Percentiles rank a stretch among this genome's conserved stretches.
Conservation (phyloP, 306 rosid species). For the Quercus gilva region DNA sequence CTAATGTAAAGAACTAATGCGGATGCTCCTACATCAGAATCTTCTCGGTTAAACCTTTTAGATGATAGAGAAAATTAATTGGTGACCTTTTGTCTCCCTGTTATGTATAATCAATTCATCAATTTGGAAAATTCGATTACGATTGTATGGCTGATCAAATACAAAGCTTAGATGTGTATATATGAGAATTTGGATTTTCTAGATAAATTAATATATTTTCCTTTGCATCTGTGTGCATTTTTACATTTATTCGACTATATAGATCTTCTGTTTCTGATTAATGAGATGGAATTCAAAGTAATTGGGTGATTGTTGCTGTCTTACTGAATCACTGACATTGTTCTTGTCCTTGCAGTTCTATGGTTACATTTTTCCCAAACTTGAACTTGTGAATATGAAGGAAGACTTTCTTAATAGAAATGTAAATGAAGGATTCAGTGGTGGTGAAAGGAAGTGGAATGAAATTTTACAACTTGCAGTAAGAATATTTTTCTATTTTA, state of each 20-base stretch:
- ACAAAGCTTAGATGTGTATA: not conserved
- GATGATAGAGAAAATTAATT: not conserved
- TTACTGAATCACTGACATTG: not conserved
- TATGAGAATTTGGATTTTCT: not conserved
- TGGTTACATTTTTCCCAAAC: conserved; percentile 71
- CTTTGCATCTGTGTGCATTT: not conserved
- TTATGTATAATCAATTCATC: not conserved
- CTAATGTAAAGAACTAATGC: too few relatives aligned
- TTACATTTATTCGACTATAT: not conserved
- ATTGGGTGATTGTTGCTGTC: not conserved
- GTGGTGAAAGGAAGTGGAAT: conserved; percentile 93
- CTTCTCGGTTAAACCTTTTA: not conserved
- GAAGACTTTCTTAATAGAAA: conserved; percentile 85
- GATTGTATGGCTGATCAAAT: not conserved
- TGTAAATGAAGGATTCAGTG: conserved; percentile 97
- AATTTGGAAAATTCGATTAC: not conserved
- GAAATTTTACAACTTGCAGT: conserved; percentile 92
- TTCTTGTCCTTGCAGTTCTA: conserved; percentile 62
- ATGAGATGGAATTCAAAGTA: not conserved
- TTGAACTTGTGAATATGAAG: conserved; percentile 87
- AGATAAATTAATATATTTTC: not conserved
- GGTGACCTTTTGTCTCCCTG: not conserved
- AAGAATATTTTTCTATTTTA: not conserved
- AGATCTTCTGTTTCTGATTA: not conserved
- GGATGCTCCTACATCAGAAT: not conserved